phyloP scores from a whole-genome alignment of 2,329 filamentous ascomycete genomes.

The Penicillium sp. region DNA sequence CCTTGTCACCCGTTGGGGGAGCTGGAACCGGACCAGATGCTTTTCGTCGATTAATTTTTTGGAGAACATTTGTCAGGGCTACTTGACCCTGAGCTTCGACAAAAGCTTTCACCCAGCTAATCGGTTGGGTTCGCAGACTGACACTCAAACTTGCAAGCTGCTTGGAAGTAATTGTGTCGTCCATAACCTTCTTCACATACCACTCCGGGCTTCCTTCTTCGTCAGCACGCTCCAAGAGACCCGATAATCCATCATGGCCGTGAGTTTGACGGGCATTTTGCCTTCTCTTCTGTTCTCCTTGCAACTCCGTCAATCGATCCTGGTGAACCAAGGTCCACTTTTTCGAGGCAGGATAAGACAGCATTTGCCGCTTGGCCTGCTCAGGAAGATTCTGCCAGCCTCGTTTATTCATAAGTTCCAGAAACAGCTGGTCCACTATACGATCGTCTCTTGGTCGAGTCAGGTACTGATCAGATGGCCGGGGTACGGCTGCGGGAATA shows the following conservation, averaged over 20 bases:
- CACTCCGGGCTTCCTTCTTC: constrained; percentile 97
- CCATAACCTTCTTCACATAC: constrained; percentile 97
- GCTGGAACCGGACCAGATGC: constrained; percentile 69
- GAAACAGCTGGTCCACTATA: constrained; percentile 86
- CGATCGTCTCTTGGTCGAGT: constrained; percentile 58
- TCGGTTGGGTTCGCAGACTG: constrained; percentile 92
- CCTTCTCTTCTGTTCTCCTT: constrained; percentile 88
- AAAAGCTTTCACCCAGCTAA: constrained; percentile 95
- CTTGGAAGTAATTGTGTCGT: constrained; percentile 89
- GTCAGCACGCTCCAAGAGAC: constrained; percentile 76
- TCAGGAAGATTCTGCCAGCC: constrained; percentile 97
- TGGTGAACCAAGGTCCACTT: constrained; percentile 98
- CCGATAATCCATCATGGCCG: constrained; percentile 62
- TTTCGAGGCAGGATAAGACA: constrained; percentile 88
- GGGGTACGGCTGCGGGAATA: constrained; percentile 32
- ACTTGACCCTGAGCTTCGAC: constrained; percentile 97
- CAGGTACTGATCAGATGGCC: constrained; percentile 41
- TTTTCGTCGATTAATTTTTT: constrained; percentile 89
- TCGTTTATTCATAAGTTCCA: constrained; percentile 93
- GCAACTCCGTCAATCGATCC: constrained; percentile 88
- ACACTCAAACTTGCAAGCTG: constrained; percentile 91
- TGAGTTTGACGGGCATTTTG: constrained; percentile 71
- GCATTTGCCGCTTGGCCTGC: constrained; percentile 91
- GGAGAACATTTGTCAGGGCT: constrained; percentile 87
- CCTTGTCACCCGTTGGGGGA: constrained; percentile 67